Base-by-base conservation (phyloP, 345 rosid species). In the Stellera chamaejasme region DNA sequence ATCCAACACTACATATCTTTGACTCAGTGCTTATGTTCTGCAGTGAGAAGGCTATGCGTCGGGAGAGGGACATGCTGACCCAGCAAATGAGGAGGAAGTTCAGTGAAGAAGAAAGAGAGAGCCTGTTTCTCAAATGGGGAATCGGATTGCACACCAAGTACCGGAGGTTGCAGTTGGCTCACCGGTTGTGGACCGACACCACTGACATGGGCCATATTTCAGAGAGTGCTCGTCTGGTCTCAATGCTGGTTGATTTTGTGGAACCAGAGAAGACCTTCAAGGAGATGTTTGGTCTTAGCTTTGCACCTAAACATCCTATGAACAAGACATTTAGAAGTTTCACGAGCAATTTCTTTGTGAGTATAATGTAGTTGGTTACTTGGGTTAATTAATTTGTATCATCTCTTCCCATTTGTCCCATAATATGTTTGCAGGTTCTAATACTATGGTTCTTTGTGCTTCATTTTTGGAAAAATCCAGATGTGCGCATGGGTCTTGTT, bases 21-120 rank as follows among this genome's bases (percentile, higher is more conserved):
- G 49, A 51, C 19, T 26, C 15, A 43, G 28, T 3, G 12, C 57
- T 52, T 46, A 7, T 13, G 60, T 43, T 50, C 53, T 52, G 27
- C 77, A 89, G 99, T 76, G 39, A 64, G 59, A 79, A 73, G 71
- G 81, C 79, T 43, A 66, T 89, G 52, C 70, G 57, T 46, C 75
- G 66, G 11, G 99, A 93, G 71, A 83, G 96, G 77, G 75, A 78
- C 50, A 77, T 83, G 74, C 70, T 93, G 65, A 64, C 83, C 43
- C 74, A 68, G 66, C 47, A 69, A 64, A 78, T 89, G 79, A 70
- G 66, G 73, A 89, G 75, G 79, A 78, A 65, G 55, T 63, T 82
- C 15, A 47, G 82, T 10, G 73, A 53, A 66, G 83, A 66, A 56
- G 86, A 84, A 63, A 81, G 88, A 62, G 82, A 84, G 69, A 75